Conservation (phyloP, 2,329 filamentous ascomycete genomes). For the Bipolaris zeicola region DNA sequence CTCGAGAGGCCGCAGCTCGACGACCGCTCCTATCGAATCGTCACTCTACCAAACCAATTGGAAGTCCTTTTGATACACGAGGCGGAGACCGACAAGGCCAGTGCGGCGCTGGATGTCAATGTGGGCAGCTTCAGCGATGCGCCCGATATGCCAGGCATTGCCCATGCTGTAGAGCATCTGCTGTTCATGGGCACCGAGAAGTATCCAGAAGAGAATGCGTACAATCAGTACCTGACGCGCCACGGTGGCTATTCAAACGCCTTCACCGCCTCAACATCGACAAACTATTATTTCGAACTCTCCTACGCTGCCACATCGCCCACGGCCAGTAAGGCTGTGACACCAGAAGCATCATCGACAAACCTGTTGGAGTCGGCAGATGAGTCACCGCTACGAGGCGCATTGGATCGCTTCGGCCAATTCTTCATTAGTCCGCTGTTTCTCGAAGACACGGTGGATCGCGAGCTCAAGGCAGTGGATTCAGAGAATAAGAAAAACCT, state of each 20-base stretch:
- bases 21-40: constrained; percentile 84
- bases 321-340: constrained; percentile 56
- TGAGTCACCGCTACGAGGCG: constrained; percentile 73
- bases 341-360: constrained; percentile 44
- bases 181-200: constrained; percentile 99
- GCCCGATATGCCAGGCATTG: constrained; percentile 89
- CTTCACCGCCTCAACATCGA: constrained; percentile 90
- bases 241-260: constrained; percentile 94
- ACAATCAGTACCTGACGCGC: constrained; percentile 87
- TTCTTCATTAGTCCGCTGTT: constrained; percentile 93
- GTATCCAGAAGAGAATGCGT: constrained; percentile 79
- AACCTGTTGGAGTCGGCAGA: constrained; percentile 46
- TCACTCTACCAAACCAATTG: constrained; percentile 82
- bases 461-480: constrained; percentile 86
- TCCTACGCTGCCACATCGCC: constrained; percentile 71
- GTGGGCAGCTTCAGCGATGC: constrained; percentile 95
- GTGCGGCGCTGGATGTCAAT: constrained; percentile 91
- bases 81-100: constrained; percentile 93
- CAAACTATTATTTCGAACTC: constrained; percentile 97
- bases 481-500: constrained; percentile 98
- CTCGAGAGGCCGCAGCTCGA: constrained; percentile 86
- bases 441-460: constrained; percentile 79
- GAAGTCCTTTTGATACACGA: constrained; percentile 94
- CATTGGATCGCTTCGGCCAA: constrained; percentile 87
- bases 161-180: constrained; percentile 93